Conservation (phyloP, 352 stramenopile species). For the Phytopythium oedochilum region DNA sequence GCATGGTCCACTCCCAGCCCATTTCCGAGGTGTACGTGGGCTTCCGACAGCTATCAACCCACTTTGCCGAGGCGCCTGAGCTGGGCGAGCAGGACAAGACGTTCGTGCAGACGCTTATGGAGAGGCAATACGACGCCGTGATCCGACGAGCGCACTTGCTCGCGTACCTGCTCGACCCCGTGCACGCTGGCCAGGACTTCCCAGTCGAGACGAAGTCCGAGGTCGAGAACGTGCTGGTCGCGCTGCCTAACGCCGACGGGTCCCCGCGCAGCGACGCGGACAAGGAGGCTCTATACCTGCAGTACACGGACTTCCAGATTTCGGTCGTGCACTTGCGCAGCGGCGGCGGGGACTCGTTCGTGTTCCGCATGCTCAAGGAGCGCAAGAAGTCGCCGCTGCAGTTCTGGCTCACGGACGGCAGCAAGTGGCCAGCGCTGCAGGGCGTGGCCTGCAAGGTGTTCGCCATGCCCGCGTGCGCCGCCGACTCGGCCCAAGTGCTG, state of each 20-base stretch:
- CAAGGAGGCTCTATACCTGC: conserved; percentile 33
- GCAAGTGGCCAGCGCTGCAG: conserved; percentile 41
- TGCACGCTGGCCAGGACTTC: conserved; percentile 33
- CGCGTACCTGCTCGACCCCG: conserved; percentile 40
- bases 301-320: conserved; percentile 51
- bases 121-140: conserved; percentile 15
- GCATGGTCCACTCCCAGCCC: conserved; percentile 5
- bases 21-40: conserved; percentile 34
- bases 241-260: conserved; percentile 14
- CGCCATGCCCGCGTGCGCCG: conserved; percentile 24
- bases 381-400: conserved; percentile 41
- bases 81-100: conserved; percentile 24
- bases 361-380: conserved; percentile 38
- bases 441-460: conserved; percentile 33
- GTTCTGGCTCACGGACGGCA: conserved; percentile 52
- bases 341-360: conserved; percentile 26
- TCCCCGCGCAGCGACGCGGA: conserved; percentile 10
- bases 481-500: conserved; percentile 7
- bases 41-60: conserved; percentile 16
- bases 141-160: conserved; percentile 18
- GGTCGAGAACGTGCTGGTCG: conserved; percentile 30
- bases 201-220: conserved; percentile 20
- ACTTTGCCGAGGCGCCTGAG: conserved; percentile 14
- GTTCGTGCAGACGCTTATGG: conserved; percentile 13
- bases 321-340: conserved; percentile 20